These are phyloP conservation scores for Aspergillus avenaceus DNA, from an alignment of 495 filamentous ascomycete genomes.

Conservation along the genomic window DNA sequence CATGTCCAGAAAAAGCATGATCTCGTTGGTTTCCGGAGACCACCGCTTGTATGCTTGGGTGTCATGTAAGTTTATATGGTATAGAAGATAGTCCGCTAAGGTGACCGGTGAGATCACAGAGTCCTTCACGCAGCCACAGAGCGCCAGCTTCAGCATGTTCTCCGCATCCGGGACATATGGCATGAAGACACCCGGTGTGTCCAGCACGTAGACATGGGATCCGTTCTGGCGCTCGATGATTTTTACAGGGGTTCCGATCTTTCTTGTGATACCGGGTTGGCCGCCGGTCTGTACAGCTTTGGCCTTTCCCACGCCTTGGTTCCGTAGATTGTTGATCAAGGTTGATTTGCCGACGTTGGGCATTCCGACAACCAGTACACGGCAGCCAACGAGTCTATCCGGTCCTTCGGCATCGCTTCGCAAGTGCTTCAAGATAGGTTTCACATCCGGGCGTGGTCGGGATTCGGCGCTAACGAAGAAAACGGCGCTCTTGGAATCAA, in stretches of 20 bases:
- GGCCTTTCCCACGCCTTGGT: constrained; percentile 58
- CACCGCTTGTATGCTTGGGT: constrained; percentile 59
- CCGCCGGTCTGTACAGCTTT: constrained; percentile 82
- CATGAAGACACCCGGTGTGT: constrained; percentile 85
- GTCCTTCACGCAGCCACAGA: constrained; percentile 90
- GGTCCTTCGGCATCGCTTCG: constrained; percentile 39
- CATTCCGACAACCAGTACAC: constrained; percentile 90
- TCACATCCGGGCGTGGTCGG: constrained; percentile 44
- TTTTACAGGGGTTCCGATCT: constrained; percentile 77
- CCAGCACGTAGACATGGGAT: constrained; percentile 61
- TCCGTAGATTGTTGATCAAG: constrained; percentile 80
- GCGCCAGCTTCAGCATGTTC: constrained; percentile 86
- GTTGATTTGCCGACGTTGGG: constrained; percentile 92
- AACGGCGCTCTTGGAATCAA: constrained; percentile 54
- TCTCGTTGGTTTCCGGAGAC: constrained; percentile 75
- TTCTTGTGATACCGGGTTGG: constrained; percentile 85
- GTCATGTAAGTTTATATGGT: constrained; percentile 65
- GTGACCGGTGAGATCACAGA: constrained; percentile 69
- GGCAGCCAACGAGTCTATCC: constrained; percentile 62
- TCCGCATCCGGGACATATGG: constrained; percentile 82
- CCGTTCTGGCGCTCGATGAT: constrained; percentile 56
- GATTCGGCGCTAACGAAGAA: constrained; percentile 60
- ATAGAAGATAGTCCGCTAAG: constrained; percentile 86
- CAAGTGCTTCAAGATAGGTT: constrained; percentile 53
- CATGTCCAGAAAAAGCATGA: constrained; percentile 59